Conservation (phyloP, 179 eudicot species). For the Carnegiea gigantea region DNA sequence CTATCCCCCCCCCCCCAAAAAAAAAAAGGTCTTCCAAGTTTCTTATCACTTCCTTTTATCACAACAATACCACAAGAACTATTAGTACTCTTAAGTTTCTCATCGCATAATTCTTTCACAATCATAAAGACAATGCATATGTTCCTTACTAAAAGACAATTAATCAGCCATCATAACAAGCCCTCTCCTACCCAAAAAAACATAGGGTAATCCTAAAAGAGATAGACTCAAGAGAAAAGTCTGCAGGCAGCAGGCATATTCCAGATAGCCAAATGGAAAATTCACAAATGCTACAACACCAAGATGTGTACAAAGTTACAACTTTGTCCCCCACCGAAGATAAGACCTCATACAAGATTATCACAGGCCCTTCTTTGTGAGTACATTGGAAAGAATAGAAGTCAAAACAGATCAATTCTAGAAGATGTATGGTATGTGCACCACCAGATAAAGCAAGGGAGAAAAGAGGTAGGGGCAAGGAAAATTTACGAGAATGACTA, state of each 20-base stretch:
- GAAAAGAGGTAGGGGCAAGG: not conserved
- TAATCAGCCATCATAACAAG: too few species aligned
- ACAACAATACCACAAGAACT: not conserved
- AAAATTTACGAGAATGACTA: not conserved
- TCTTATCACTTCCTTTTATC: too few species aligned
- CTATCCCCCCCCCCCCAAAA: too few species aligned
- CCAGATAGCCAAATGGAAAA: not conserved
- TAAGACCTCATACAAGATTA: not conserved
- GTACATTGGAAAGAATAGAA: not conserved
- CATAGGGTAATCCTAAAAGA: too few species aligned
- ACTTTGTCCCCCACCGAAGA: not conserved
- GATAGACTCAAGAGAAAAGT: too few species aligned
- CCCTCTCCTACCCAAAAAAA: too few species aligned
- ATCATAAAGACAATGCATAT: not conserved
- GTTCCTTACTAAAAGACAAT: too few species aligned
- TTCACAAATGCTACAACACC: not conserved
- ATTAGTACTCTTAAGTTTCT: not conserved
- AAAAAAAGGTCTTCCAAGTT: too few species aligned
- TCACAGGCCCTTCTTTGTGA: not conserved
- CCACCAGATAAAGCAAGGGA: not conserved
- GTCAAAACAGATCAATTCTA: not conserved
- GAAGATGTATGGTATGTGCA: not conserved
- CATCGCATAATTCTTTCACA: not conserved
- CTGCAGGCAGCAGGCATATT: too few species aligned
- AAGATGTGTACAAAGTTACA: not conserved